Conservation (phyloP, 2,329 filamentous ascomycete genomes). For the Zymoseptoria pseudotritici region DNA sequence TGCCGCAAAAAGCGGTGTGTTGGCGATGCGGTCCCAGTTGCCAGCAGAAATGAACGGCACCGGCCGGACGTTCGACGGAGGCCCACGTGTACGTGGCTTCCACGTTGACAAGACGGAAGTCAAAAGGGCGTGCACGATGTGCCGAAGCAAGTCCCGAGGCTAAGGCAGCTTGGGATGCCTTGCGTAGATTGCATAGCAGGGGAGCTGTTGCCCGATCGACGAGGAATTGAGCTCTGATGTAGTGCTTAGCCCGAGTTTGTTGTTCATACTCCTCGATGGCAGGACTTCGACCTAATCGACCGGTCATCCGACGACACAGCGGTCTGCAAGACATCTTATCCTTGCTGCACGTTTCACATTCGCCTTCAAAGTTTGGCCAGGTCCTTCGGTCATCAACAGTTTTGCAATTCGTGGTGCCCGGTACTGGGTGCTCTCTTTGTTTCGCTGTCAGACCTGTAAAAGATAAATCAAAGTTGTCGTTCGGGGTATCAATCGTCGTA, state of each 20-base stretch:
- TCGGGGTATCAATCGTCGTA: not conserved
- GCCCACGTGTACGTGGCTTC: too few relatives aligned
- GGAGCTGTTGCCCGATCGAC: not conserved
- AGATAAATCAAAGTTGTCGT: not conserved
- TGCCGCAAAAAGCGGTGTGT: not conserved
- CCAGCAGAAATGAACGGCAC: not conserved
- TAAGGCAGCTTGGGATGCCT: not conserved
- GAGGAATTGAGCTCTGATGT: not conserved
- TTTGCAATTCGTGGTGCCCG: not conserved
- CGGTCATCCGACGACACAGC: too few relatives aligned
- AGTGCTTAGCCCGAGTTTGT: not conserved
- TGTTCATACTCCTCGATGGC: not conserved
- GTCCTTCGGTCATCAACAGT: not conserved
- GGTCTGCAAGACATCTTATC: too few relatives aligned
- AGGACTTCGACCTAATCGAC: not conserved
- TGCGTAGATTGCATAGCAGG: not conserved
- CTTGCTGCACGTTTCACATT: too few relatives aligned
- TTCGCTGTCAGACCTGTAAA: not conserved
- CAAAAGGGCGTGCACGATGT: not conserved
- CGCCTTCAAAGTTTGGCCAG: too few relatives aligned
- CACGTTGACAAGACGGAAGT: not conserved
- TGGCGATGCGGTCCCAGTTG: not conserved
- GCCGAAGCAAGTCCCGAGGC: not conserved
- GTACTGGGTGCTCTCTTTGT: not conserved
- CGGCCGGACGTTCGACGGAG: not conserved